phyloP scores from a whole-genome alignment of 148 eudicot species.

The Polygonum aviculare region DNA sequence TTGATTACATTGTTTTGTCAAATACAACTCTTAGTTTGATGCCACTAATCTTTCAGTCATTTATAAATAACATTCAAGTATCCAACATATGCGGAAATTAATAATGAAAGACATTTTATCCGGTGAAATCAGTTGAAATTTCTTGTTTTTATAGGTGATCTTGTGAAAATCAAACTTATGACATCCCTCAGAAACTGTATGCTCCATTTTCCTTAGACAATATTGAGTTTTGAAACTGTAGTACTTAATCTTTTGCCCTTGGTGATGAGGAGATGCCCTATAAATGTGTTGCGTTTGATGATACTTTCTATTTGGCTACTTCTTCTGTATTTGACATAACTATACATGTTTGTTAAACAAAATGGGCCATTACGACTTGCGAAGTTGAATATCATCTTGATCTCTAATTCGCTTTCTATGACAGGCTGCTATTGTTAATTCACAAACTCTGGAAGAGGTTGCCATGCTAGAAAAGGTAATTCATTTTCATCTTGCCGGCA shows the following conservation, averaged over 20 bases:
- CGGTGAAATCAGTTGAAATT: not conserved
- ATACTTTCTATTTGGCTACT: not conserved
- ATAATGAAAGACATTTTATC: not conserved
- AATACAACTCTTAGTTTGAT: not conserved
- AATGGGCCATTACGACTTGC: not conserved
- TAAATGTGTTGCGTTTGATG: not conserved
- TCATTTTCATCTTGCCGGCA: not conserved
- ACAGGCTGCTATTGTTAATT: slow-evolving; percentile 98
- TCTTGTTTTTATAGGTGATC: not conserved
- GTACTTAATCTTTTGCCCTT: not conserved
- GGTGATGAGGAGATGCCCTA: not conserved
- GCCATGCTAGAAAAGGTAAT: slow-evolving; percentile 96
- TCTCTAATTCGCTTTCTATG: slow-evolving; percentile 10
- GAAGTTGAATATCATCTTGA: not conserved
- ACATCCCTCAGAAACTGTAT: not conserved
- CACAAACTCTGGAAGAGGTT: slow-evolving; percentile 99
- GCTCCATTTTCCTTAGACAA: not conserved
- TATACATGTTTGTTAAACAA: not conserved
- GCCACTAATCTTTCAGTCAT: not conserved
- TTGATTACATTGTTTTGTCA: not conserved
- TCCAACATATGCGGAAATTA: not conserved
- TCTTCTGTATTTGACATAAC: not conserved
- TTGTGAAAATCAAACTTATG: not conserved
- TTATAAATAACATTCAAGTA: not conserved
- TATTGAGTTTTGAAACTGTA: not conserved